Evolutionary conservation across 352 stramenopile genomes (phyloP), one percentile per base, ranked within the genome.

Genomic region (Globisporangium lucens): DNA sequence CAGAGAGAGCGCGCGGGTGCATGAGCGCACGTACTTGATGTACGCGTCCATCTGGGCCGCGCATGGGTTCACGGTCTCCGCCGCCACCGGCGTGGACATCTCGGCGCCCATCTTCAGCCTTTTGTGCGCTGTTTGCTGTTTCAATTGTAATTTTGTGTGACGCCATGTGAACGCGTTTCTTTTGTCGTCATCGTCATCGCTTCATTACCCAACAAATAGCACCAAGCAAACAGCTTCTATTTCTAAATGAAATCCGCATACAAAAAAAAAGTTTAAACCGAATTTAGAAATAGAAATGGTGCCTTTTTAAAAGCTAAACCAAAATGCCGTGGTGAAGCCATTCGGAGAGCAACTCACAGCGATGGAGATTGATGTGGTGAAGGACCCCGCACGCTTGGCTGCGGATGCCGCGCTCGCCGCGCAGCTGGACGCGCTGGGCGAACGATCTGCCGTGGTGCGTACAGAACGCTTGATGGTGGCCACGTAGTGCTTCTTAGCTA

Each of bases 21-120:
- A 55, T 7, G 24, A 27, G 24, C 27, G 13, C 33, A 90, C 79
- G 69, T 62, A 93, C 84, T 87, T 90, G 73, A 93, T 85, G 73
- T 93, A 93, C 47, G 62, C 69, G 20, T 86, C 73, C 82, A 93
- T 93, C 67, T 88, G 71, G 2, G 61, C 52, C 20, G 76, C 68
- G 67, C 84, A 93, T 55, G 80, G 77, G 67, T 91, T 86, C 64
- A 59, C 65, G 27, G 58, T 65, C 12, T 62, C 51, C 68, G 58
- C 46, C 52, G 51, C 63, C 38, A 46, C 30, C 56, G 69, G 75
- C 65, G 89, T 90, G 60, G 84, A 90, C 61, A 72, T 67, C 63
- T 91, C 73, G n/a, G 76, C 82, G 41, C 84, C 84, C 84, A 93
- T 92, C 12, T 36, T 60, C 15, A 8, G 29, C 17, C 17, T 20